Percentiles rank a stretch among this genome's conserved stretches.
Evolutionary conservation across 2,329 filamentous ascomycete genomes (phyloP).

Genomic region (Endocalyx cinctus): DNA sequence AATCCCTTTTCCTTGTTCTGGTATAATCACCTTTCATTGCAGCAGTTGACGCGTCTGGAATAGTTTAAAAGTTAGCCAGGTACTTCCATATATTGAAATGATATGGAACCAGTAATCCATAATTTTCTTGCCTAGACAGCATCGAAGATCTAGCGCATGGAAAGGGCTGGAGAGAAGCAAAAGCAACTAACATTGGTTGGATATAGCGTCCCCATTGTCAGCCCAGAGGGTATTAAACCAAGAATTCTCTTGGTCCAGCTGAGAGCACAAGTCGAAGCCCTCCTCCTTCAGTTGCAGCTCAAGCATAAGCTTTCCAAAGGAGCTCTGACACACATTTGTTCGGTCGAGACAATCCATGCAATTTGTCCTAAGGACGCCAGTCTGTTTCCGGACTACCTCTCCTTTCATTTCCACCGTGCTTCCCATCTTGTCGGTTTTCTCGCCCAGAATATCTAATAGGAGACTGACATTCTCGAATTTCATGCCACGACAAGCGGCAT

Average conservation of each 20-base stretch:
- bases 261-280: conserved; percentile 69
- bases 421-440: conserved; percentile 64
- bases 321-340: conserved; percentile 93
- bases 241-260: conserved; percentile 71
- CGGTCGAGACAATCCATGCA: conserved; percentile 98
- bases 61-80: conserved; percentile 4
- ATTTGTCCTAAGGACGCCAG: conserved; percentile 83
- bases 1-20: conserved; percentile 82
- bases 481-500: conserved; percentile 89
- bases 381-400: conserved; percentile 48
- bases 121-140: too few species aligned
- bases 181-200: conserved; percentile 62
- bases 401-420: conserved; percentile 59
- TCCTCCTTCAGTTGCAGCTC: conserved; percentile 74
- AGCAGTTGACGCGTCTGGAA: conserved; percentile 73
- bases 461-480: conserved; percentile 91
- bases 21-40: conserved; percentile 98
- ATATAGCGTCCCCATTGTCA: conserved; percentile 94
- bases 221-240: conserved; percentile 99
- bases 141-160: background rate
- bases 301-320: conserved; percentile 77
- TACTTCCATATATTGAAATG: too few species aligned
- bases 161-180: background rate
- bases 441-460: conserved; percentile 65
- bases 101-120: too few species aligned